Percentiles rank a stretch among this genome's conserved stretches.
These are phyloP conservation scores for Pharnaceum exiguum DNA, from an alignment of 148 eudicot genomes.

Conservation along the genomic window DNA sequence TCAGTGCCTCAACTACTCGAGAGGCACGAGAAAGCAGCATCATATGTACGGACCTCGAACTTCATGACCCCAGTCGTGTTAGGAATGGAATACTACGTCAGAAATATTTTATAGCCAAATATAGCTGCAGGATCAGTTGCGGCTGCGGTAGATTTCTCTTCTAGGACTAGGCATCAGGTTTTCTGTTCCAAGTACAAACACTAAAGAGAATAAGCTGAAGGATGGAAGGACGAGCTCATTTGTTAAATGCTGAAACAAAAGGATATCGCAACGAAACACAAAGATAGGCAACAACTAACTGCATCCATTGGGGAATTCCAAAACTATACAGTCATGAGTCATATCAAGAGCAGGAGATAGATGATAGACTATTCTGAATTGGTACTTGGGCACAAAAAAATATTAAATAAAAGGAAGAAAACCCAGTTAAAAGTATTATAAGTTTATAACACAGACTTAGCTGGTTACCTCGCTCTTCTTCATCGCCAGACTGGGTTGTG, in stretches of 20 bases:
- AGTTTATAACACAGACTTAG: not conserved
- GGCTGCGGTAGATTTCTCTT: slow-evolving; percentile 35
- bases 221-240: not conserved
- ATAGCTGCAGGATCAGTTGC: slow-evolving; percentile 12
- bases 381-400: not conserved
- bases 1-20: slow-evolving; percentile 7
- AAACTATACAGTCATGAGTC: not conserved
- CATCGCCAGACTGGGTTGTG: slow-evolving; percentile 81
- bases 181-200: slow-evolving; percentile 21
- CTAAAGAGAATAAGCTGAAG: not conserved
- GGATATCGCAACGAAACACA: too few species aligned
- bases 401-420: not conserved
- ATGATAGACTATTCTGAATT: not conserved
- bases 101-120: slow-evolving; percentile 3
- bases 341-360: not conserved
- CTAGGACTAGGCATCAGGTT: slow-evolving; percentile 28
- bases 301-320: not conserved
- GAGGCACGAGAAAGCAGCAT: slow-evolving; percentile 8
- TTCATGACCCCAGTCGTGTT: slow-evolving; percentile 7
- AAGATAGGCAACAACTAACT: not conserved
- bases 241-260: not conserved
- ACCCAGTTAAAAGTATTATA: not conserved
- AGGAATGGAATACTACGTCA: slow-evolving; percentile 4
- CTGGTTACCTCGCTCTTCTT: slow-evolving; percentile 57
- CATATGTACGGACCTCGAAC: slow-evolving; percentile 24